These are phyloP conservation scores for Candolleomyces efflorescens DNA, from an alignment of 768 basidiomycete genomes.

Conservation along the genomic window DNA sequence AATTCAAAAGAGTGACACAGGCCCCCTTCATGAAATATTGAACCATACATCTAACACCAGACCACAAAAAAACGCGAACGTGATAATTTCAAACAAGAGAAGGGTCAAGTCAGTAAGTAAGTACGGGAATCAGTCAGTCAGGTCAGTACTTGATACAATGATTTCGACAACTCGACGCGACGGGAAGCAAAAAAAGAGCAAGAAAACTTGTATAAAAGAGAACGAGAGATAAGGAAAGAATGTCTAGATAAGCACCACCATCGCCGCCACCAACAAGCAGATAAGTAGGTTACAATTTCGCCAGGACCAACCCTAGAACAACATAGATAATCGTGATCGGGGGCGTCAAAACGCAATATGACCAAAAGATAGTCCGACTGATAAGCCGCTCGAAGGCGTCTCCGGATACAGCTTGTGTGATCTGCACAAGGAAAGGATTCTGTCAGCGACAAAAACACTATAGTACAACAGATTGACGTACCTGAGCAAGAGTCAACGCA, in stretches of 20 bases:
- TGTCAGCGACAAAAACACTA: background rate
- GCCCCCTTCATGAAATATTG: too few species aligned
- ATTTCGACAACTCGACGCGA: too few species aligned
- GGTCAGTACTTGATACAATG: too few species aligned
- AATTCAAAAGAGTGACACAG: too few species aligned
- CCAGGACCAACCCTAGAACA: constrained; percentile 63
- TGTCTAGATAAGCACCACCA: background rate
- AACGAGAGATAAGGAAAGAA: background rate
- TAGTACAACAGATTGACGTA: constrained; percentile 19
- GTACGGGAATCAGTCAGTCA: too few species aligned
- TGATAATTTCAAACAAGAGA: too few species aligned
- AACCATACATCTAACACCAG: too few species aligned
- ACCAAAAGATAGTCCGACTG: constrained; percentile 89
- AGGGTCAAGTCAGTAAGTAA: too few species aligned
- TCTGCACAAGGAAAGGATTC: constrained; percentile 30
- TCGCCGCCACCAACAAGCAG: background rate
- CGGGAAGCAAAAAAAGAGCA: too few species aligned
- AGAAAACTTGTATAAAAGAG: background rate
- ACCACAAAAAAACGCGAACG: too few species aligned
- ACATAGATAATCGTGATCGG: constrained; percentile 78
- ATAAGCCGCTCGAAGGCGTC: constrained; percentile 91
- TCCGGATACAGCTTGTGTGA: constrained; percentile 79
- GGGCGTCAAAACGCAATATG: constrained; percentile 85
- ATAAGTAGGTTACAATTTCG: constrained; percentile 37
- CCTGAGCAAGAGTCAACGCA: constrained; percentile 55